These are phyloP conservation scores for Tetrapisispora namnaoensis DNA, from an alignment of 805 yeast genomes.

Conservation along the genomic window DNA sequence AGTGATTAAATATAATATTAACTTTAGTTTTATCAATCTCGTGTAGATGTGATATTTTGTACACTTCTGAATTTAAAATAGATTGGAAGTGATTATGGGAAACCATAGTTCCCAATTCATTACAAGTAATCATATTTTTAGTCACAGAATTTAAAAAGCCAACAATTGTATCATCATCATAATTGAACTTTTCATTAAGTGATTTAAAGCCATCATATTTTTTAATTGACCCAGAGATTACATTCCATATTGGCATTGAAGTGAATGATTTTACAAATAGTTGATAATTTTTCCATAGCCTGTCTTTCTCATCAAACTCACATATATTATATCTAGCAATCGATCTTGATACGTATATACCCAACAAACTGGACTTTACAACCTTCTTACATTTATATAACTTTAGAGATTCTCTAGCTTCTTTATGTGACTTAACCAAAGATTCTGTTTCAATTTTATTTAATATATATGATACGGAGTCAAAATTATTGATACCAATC, in stretches of 20 bases:
- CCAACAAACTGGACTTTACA: constrained; percentile 10
- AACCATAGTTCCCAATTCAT: constrained; percentile 2
- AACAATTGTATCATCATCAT: background rate
- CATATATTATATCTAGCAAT: constrained; percentile 3
- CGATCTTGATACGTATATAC: constrained; percentile 2
- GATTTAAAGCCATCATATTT: background rate
- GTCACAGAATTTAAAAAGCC: background rate
- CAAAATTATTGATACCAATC: constrained; percentile 9
- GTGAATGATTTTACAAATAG: constrained; percentile 1
- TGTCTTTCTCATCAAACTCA: constrained; percentile 7
- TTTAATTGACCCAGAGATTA: background rate
- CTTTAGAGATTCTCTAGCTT: background rate
- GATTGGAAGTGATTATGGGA: constrained; percentile 18
- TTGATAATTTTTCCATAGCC: constrained; percentile 5
- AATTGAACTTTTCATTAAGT: background rate
- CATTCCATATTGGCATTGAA: background rate
- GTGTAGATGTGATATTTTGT: background rate
- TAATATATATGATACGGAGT: constrained; percentile 7
- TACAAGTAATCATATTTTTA: background rate
- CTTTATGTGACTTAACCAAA: constrained; percentile 7
- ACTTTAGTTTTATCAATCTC: background rate
- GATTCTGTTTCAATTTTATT: constrained; percentile 7
- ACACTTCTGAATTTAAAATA: constrained; percentile 16
- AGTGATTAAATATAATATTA: background rate
- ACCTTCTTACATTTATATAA: background rate